Conservation (phyloP, 345 rosid species). For the Dipteronia dyeriana region DNA sequence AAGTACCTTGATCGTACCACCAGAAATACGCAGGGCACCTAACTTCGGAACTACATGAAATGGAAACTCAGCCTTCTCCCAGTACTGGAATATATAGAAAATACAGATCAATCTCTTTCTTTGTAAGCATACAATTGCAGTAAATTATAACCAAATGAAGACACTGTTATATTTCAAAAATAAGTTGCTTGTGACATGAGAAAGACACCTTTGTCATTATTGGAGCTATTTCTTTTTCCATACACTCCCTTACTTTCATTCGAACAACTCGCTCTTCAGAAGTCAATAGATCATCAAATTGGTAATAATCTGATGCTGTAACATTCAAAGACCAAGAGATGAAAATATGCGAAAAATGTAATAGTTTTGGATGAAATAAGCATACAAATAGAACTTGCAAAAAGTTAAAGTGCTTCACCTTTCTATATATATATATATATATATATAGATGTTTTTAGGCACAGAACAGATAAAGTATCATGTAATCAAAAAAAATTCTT, state of each 20-base stretch:
- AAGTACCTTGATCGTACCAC: slow-evolving; percentile 88
- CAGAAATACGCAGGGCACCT: slow-evolving; percentile 62
- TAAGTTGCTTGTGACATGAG: slow-evolving; percentile 3
- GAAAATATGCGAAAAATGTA: slow-evolving; percentile 3
- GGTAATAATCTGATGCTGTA: slow-evolving; percentile 86
- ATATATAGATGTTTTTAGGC: background rate
- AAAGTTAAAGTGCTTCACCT: background rate
- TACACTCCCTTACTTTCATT: slow-evolving; percentile 67
- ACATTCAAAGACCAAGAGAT: slow-evolving; percentile 9
- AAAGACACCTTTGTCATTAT: slow-evolving; percentile 73
- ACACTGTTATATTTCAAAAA: background rate
- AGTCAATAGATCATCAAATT: slow-evolving; percentile 70
- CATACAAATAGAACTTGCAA: background rate
- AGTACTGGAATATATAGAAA: slow-evolving; percentile 48
- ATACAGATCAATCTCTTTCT: slow-evolving; percentile 7
- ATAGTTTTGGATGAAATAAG: background rate
- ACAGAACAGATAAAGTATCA: background rate
- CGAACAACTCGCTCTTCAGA: slow-evolving; percentile 71
- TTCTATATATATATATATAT: no score
- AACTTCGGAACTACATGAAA: slow-evolving; percentile 82
- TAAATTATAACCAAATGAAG: background rate
- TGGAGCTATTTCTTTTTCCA: slow-evolving; percentile 96
- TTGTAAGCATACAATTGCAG: slow-evolving; percentile 1
- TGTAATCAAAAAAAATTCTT: background rate
- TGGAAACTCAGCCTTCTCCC: slow-evolving; percentile 99